phyloP scores from a whole-genome alignment of 2,329 filamentous ascomycete species.

The Coniochaeta sp. region DNA sequence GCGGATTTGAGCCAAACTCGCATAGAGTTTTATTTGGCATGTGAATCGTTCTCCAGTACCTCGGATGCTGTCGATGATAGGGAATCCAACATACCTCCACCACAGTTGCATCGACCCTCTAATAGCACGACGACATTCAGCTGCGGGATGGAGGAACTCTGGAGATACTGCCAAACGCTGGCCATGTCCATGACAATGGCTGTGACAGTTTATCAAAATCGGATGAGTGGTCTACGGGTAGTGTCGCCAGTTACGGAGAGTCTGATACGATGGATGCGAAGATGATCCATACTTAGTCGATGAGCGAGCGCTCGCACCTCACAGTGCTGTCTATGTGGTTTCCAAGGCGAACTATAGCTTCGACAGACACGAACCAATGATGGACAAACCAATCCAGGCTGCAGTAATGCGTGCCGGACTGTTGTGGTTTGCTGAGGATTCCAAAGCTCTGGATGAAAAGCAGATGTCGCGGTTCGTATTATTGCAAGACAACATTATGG shows the following conservation, averaged over 20 bases:
- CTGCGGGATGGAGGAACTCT: constrained; percentile 8
- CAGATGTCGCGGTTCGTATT: background rate
- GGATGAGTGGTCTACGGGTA: constrained; percentile 8
- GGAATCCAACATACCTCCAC: background rate
- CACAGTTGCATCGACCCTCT: background rate
- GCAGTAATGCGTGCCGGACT: constrained; percentile 13
- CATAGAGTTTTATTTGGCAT: too few species aligned
- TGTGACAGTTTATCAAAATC: constrained; percentile 6
- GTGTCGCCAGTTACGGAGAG: constrained; percentile 11
- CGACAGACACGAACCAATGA: constrained; percentile 9
- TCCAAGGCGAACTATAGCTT: constrained; percentile 15
- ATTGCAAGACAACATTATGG: background rate
- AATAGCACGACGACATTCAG: constrained; percentile 2
- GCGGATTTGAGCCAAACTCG: too few species aligned
- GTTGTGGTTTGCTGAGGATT: constrained; percentile 4
- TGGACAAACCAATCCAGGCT: constrained; percentile 4
- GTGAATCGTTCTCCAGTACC: background rate
- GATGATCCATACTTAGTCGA: constrained; percentile 11
- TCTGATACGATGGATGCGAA: constrained; percentile 8
- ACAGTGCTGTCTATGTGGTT: constrained; percentile 4
- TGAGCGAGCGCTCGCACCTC: constrained; percentile 7
- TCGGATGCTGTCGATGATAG: background rate
- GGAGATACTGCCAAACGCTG: constrained; percentile 7
- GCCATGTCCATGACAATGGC: constrained; percentile 13
- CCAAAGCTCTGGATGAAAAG: background rate